Conservation (phyloP, 495 filamentous ascomycete genomes). For the Arthonia radiata region DNA sequence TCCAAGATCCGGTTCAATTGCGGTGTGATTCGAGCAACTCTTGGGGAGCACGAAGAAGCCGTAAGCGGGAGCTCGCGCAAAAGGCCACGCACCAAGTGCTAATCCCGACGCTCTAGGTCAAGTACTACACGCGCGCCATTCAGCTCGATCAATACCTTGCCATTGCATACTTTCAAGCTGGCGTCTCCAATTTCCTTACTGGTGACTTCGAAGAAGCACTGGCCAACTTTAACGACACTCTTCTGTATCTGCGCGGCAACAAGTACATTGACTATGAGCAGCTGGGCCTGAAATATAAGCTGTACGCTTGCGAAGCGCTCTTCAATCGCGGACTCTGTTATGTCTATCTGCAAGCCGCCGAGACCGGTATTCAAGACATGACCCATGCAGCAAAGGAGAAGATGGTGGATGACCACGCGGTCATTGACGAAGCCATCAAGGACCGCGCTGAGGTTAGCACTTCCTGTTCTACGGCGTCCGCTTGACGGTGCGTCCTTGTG, state of each 20-base stretch:
- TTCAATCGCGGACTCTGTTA: constrained; percentile 97
- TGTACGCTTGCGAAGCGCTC: constrained; percentile 91
- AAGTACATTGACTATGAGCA: constrained; percentile 97
- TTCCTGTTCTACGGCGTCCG: constrained; percentile 24
- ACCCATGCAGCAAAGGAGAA: constrained; percentile 89
- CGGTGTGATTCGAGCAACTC: constrained; percentile 88
- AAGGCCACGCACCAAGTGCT: neutral
- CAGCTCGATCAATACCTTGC: constrained; percentile 82
- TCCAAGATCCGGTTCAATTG: constrained; percentile 98
- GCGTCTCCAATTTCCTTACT: constrained; percentile 91
- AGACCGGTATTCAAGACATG: constrained; percentile 74
- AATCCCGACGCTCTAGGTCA: constrained; percentile 33
- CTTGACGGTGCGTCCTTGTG: no score
- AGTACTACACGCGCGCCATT: constrained; percentile 81
- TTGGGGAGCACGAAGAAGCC: constrained; percentile 90
- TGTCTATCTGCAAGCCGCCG: constrained; percentile 82
- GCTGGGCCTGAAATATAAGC: constrained; percentile 79
- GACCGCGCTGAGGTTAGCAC: constrained; percentile 90
- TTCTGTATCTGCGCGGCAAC: constrained; percentile 86
- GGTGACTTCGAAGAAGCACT: constrained; percentile 95
- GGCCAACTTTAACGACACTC: constrained; percentile 96
- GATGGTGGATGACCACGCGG: constrained; percentile 78
- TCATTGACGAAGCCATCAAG: constrained; percentile 87
- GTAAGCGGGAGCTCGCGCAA: constrained; percentile 25
- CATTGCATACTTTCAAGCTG: constrained; percentile 95